These are phyloP conservation scores for Leishmania mexicana DNA, from an alignment of 208 protist species.

Conservation along the genomic window DNA sequence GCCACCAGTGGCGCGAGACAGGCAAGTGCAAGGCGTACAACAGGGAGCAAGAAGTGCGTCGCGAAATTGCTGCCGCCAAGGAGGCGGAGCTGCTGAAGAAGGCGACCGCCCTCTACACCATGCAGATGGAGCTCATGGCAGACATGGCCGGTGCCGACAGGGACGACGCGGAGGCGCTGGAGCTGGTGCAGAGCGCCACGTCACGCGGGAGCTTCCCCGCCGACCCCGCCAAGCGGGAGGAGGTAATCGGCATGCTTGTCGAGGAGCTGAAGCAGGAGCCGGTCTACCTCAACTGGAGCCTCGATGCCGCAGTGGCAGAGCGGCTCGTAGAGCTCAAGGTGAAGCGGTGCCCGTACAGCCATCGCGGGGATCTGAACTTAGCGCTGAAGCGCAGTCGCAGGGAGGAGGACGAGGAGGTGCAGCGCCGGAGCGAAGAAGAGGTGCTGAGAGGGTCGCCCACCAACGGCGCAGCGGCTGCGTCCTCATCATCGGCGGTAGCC, in stretches of 20 bases:
- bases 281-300: slow-evolving; percentile 75
- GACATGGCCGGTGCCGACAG: slow-evolving; percentile 11
- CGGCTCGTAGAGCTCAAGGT: slow-evolving; percentile 47
- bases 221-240: slow-evolving; percentile 17
- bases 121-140: slow-evolving; percentile 61
- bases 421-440: slow-evolving; percentile 17
- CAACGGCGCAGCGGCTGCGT: background rate
- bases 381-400: slow-evolving; percentile 39
- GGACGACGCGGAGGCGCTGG: slow-evolving; percentile 16
- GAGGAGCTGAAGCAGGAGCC: slow-evolving; percentile 75
- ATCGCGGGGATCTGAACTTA: slow-evolving; percentile 40
- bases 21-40: slow-evolving; percentile 51
- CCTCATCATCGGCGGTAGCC: background rate
- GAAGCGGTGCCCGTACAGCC: slow-evolving; percentile 55
- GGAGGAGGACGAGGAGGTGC: slow-evolving; percentile 10
- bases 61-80: slow-evolving; percentile 44
- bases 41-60: slow-evolving; percentile 47
- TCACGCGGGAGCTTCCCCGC: slow-evolving; percentile 22
- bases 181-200: slow-evolving; percentile 6
- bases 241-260: slow-evolving; percentile 45
- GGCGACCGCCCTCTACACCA: slow-evolving; percentile 57
- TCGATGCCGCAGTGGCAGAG: slow-evolving; percentile 71
- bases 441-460: background rate
- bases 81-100: slow-evolving; percentile 68
- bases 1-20: slow-evolving; percentile 33